Base-by-base conservation (phyloP, 345 rosid genomes). In the Pistacia vera region DNA sequence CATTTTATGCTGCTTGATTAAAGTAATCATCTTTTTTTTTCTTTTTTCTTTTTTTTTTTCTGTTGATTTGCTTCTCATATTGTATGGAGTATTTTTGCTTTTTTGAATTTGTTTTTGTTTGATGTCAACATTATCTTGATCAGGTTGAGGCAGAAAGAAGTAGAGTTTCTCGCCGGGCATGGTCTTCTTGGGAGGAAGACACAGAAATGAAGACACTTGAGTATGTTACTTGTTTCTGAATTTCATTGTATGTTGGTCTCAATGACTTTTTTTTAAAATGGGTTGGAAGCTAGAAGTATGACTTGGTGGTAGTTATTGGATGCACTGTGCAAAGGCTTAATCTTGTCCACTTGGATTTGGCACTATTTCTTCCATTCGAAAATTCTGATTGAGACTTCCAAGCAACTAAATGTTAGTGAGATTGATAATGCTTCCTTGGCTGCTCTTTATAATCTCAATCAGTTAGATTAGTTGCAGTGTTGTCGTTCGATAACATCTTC, bases 181-280 rank as follows among this genome's bases (percentile, higher is more conserved):
- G 90, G 12, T 78, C 92, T 55, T 87, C 91, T 71, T 96, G 99
- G 99, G 98, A 94, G 77, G 99, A 96, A 81, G 97, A 96, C 64
- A 58, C 95, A 64, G 98, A 96, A 86, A 89, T 96, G 81, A 96
- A 89, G 87, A 91, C 88, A 57, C 97, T 94, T 2, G 99, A 94
- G 99, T 96, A 91, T 55, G 95, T 81, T 2, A 30, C 33, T 30
- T 61, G 33, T 44, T 58, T 58, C 63, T 38, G 48, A 28, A 49
- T 11, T 30, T 48, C 33, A 8, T 13, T n/a, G 28, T 20, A 9
- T 52, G 28, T 49, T 62, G 56, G 25, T 30, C 33, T 30, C 33
- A 30, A 30, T 30, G 33, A 30, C 33, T 30, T 1, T 73, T 73
- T 28, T 73, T 48, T 62, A 62, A 17, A 30, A 33, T 11, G 46